phyloP scores from a whole-genome alignment of 495 filamentous ascomycete species.

The Talaromyces trachyspermus region DNA sequence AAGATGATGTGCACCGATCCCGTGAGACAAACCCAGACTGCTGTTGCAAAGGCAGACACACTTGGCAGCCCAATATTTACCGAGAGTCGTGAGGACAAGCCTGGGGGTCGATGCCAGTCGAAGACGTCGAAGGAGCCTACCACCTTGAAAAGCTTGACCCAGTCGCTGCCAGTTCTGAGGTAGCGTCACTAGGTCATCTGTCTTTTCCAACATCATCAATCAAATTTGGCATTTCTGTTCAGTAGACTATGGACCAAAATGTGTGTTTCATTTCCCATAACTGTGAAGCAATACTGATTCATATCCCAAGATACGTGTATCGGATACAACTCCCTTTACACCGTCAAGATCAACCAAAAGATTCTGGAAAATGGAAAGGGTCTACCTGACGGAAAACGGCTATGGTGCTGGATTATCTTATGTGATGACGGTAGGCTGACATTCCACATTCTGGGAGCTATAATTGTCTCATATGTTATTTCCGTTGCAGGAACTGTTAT shows the following conservation, averaged over 20 bases:
- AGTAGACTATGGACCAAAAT: constrained; percentile 51
- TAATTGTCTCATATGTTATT: constrained; percentile 2
- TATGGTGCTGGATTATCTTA: constrained; percentile 81
- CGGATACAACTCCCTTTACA: constrained; percentile 74
- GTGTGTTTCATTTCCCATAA: constrained; percentile 18
- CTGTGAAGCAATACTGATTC: constrained; percentile 4
- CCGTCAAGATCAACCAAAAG: constrained; percentile 31
- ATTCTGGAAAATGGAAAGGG: constrained; percentile 29
- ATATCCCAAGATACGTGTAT: constrained; percentile 58
- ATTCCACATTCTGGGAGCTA: not conserved
- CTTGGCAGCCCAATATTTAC: not conserved
- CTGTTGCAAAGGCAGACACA: constrained; percentile 9
- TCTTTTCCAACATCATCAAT: constrained; percentile 45
- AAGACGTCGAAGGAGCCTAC: constrained; percentile 31
- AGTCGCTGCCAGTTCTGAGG: constrained; percentile 16
- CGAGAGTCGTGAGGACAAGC: not conserved
- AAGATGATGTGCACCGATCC: constrained; percentile 58
- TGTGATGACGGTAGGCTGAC: constrained; percentile 58
- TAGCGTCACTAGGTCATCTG: constrained; percentile 21
- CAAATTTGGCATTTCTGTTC: constrained; percentile 62
- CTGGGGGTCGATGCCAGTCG: not conserved
- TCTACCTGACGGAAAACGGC: constrained; percentile 51
- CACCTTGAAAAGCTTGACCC: constrained; percentile 19
- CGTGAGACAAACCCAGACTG: constrained; percentile 15
- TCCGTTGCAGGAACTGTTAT: constrained; percentile 56